Percentiles rank a stretch among this genome's conserved stretches.
Conservation (phyloP, 148 eudicot species). For the Rheum nobile region DNA sequence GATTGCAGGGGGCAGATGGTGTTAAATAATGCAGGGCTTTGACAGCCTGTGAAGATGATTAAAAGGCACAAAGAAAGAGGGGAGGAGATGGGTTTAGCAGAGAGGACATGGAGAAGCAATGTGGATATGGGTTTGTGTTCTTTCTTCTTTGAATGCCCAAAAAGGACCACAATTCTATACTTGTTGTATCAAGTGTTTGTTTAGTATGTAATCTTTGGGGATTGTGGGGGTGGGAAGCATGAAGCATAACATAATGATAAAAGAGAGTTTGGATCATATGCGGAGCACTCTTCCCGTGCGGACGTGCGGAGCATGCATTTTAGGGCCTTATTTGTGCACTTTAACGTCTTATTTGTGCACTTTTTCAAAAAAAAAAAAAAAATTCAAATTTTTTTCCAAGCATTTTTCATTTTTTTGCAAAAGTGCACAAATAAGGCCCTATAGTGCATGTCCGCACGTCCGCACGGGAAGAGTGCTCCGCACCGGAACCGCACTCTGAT, state of each 20-base stretch:
- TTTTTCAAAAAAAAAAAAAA: too few species aligned
- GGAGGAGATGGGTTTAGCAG: background rate
- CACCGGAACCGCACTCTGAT: too few species aligned
- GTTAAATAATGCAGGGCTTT: background rate
- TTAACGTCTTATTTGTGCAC: too few species aligned
- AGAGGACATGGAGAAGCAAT: background rate
- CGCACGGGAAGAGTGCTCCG: too few species aligned
- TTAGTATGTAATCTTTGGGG: background rate
- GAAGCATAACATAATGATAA: background rate
- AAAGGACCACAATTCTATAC: background rate
- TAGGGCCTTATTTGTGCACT: too few species aligned
- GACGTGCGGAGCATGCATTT: too few species aligned
- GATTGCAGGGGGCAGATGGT: background rate
- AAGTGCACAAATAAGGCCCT: too few species aligned
- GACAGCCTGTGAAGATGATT: conserved; percentile 3
- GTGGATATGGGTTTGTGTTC: conserved; percentile 3
- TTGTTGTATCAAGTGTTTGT: background rate
- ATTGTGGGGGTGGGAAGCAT: background rate
- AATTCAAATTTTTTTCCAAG: too few species aligned
- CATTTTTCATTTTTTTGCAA: too few species aligned
- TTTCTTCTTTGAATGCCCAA: background rate
- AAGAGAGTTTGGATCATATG: too few species aligned
- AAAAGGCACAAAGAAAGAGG: background rate
- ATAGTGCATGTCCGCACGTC: too few species aligned
- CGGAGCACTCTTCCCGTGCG: too few species aligned